A percentile compares a stretch with the other conserved stretches of the same genome.
Evolutionary conservation across 495 filamentous ascomycete genomes (phyloP).

Genomic region (Aspergillus bridgeri): DNA sequence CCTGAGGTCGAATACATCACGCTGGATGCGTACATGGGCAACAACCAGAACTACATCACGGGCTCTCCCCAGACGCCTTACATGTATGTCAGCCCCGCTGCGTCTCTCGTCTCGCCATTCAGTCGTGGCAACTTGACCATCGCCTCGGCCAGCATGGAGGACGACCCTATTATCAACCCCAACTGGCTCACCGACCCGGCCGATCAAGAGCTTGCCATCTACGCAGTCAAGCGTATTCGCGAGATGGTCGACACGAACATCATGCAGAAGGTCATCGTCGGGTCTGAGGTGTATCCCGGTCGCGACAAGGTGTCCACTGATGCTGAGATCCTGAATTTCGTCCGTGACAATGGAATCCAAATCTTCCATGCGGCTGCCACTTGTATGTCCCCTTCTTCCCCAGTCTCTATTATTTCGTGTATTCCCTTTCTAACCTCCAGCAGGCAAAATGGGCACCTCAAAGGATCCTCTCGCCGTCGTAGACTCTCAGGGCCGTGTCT

Average conservation of each 20-base stretch:
- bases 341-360: constrained; percentile 46
- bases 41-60: constrained; percentile 17
- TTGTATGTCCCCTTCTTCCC: no score
- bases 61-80: constrained; percentile 17
- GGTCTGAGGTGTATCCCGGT: constrained; percentile 44
- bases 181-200: constrained; percentile 41
- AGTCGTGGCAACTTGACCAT: constrained; percentile 55
- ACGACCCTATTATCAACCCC: constrained; percentile 46
- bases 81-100: no score
- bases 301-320: constrained; percentile 22
- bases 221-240: constrained; percentile 40
- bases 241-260: constrained; percentile 3
- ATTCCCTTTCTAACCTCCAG: no score
- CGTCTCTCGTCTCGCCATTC: constrained; percentile 37
- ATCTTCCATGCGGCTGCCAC: constrained; percentile 51
- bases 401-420: no score
- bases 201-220: constrained; percentile 47
- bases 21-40: constrained; percentile 25
- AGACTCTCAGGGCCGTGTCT: constrained; percentile 50
- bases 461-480: constrained; percentile 51
- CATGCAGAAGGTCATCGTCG: neutral
- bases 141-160: constrained; percentile 25
- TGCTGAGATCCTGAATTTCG: constrained; percentile 40
- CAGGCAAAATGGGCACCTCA: constrained; percentile 46
- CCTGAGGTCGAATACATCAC: constrained; percentile 52